Percentiles rank a stretch among this genome's conserved stretches.
Evolutionary conservation across 352 stramenopile genomes (phyloP).

Genomic region (Globisporangium splendens): DNA sequence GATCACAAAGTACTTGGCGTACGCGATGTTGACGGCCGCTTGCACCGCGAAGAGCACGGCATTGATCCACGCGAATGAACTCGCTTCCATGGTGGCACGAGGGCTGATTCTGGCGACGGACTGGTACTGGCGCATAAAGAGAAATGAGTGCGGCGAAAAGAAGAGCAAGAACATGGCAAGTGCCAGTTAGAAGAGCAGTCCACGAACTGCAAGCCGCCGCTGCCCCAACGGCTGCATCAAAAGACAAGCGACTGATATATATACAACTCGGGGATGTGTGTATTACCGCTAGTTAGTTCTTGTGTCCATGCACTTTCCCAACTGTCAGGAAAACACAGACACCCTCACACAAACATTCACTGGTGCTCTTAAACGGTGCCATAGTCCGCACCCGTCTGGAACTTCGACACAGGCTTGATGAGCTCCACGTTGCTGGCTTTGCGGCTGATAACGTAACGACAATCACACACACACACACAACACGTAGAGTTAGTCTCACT

Average conservation of each 20-base stretch:
- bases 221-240: slow-evolving; percentile 5
- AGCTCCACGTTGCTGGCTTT: slow-evolving; percentile 31
- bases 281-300: slow-evolving; percentile 7
- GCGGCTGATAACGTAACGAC: slow-evolving; percentile 4
- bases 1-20: slow-evolving; percentile 49
- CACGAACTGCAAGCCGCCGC: too few relatives aligned
- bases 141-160: slow-evolving; percentile 13
- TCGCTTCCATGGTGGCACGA: slow-evolving; percentile 37
- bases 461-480: not conserved
- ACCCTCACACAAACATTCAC: not conserved
- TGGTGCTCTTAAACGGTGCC: slow-evolving; percentile 53
- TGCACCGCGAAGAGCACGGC: slow-evolving; percentile 55
- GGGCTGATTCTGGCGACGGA: slow-evolving; percentile 2
- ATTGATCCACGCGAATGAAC: slow-evolving; percentile 55
- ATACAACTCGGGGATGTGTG: not conserved
- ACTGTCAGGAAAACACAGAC: not conserved
- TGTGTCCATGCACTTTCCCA: too few relatives aligned
- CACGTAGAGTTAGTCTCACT: not conserved
- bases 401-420: slow-evolving; percentile 34
- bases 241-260: not conserved
- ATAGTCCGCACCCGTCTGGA: slow-evolving; percentile 49
- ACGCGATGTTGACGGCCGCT: slow-evolving; percentile 60
- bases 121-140: slow-evolving; percentile 8
- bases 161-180: slow-evolving; percentile 14
- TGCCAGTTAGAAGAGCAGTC: not conserved